Base-by-base conservation (phyloP, 2,329 filamentous ascomycete genomes). In the Apiospora marii region DNA sequence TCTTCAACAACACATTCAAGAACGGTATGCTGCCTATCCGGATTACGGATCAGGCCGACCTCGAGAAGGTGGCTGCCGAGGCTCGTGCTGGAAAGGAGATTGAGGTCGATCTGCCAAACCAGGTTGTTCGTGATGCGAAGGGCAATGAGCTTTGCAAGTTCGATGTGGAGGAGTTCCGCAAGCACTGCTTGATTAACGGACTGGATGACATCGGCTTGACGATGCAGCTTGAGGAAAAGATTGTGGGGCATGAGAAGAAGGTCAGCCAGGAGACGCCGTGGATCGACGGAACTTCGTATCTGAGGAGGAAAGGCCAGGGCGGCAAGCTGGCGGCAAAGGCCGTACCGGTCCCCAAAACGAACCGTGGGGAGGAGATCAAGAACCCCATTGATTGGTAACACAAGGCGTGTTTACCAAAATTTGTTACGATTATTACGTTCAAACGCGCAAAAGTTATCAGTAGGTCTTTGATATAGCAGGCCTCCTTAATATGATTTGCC, bases 1-100 rank as follows among this genome's bases (percentile, higher is more conserved):
- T 98, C 91, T 97, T 96, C 90, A 98, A 98, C 90, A 99, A 99
- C 88, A 96, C 93, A n/a, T 98, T 98, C 90, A 98, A 99, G 89
- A 99, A 99, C 86, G 96, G 96, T 86, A 98, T 98, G 96, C 87
- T 98, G 75, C 95, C 96, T 68, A 91, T 98, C 74, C 85, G 88
- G 73, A 93, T 98, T 80, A 85, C 88, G 44, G 91, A 96, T 82
- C 84, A 90, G 76, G 86, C 84, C 1, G 87, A 89, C 44, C 85
- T 98, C 4, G 87, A 93, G 61, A 87, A 87, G 74, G 91, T 98
- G 75, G 92, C 93, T 49, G 90, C 87, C 37, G 94, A 97, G 83
- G 95, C 95, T 46, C 88, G 88, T 49, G 93, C 93, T 4, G 94
- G 94, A 72, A 89, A 89, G 73, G 95, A 98, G 82, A 86, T 98